Conservation (phyloP, 495 filamentous ascomycete genomes). For the Schizothecium vesticola region DNA sequence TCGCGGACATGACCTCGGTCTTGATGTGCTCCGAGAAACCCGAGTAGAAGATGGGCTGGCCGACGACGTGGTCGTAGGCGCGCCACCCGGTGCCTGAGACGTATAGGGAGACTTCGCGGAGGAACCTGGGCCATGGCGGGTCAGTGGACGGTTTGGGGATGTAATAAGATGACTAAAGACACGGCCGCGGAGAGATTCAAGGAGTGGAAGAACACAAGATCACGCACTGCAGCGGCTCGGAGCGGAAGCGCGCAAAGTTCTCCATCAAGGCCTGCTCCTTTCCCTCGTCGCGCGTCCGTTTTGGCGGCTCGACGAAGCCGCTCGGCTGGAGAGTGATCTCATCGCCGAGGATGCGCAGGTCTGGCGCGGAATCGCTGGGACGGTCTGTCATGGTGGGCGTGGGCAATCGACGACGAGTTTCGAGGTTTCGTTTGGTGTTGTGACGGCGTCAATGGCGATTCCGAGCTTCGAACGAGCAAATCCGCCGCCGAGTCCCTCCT, state of each 20-base stretch:
- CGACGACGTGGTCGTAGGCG: slow-evolving; percentile 82
- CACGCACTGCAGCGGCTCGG: slow-evolving; percentile 48
- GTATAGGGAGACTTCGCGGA: slow-evolving; percentile 86
- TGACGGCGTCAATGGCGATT: not conserved
- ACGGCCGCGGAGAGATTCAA: not conserved
- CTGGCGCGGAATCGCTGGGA: slow-evolving; percentile 57
- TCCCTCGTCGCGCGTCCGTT: slow-evolving; percentile 31
- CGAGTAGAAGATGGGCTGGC: slow-evolving; percentile 87
- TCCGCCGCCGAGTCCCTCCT: not conserved
- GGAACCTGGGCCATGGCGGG: slow-evolving; percentile 56
- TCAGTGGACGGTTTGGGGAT: slow-evolving; percentile 17
- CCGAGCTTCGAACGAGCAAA: not conserved
- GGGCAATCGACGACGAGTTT: slow-evolving; percentile 14
- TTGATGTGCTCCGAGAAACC: slow-evolving; percentile 93
- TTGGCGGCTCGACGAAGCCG: slow-evolving; percentile 56
- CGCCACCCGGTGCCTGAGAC: slow-evolving; percentile 90
- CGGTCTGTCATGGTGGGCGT: slow-evolving; percentile 3
- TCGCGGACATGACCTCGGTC: slow-evolving; percentile 62
- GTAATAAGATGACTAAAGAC: not conserved
- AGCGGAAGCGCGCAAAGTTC: slow-evolving; percentile 72
- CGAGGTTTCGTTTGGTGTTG: slow-evolving; percentile 1
- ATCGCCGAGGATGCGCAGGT: slow-evolving; percentile 75
- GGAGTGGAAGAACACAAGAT: not conserved
- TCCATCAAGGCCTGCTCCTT: slow-evolving; percentile 71
- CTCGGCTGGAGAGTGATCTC: slow-evolving; percentile 75